phyloP scores from a whole-genome alignment of 2,329 filamentous ascomycete genomes.

The Cladosporium sp. region DNA sequence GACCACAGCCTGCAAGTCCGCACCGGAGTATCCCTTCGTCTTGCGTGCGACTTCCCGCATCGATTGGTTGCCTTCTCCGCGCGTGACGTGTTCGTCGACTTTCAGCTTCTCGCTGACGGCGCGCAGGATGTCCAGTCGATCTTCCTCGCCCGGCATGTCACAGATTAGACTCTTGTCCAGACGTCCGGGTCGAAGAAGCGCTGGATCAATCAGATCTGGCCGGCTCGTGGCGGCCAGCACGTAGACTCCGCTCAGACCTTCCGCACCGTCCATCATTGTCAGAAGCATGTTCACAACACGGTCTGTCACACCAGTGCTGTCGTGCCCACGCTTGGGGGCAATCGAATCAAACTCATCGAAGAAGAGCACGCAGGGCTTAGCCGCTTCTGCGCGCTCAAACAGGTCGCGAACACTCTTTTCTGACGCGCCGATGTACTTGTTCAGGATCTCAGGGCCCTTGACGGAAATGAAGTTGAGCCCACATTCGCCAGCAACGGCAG shows the following conservation, averaged over 20 bases:
- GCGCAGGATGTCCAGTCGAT: conserved; percentile 81
- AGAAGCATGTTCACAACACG: conserved; percentile 96
- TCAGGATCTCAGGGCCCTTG: conserved; percentile 95
- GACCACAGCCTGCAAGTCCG: conserved; percentile 88
- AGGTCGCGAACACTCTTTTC: conserved; percentile 95
- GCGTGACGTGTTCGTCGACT: conserved; percentile 61
- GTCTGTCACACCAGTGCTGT: conserved; percentile 97
- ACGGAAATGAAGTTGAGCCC: conserved; percentile 98
- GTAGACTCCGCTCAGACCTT: conserved; percentile 91
- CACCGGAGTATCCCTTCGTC: conserved; percentile 89
- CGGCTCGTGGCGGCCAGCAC: conserved; percentile 91
- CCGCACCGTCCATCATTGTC: conserved; percentile 98
- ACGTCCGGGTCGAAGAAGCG: conserved; percentile 82
- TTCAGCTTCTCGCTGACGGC: conserved; percentile 80
- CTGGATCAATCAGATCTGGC: conserved; percentile 93
- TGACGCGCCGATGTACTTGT: conserved; percentile 98
- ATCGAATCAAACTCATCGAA: conserved; percentile 99
- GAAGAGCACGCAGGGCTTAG: conserved; percentile 90
- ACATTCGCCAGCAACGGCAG: conserved; percentile 95
- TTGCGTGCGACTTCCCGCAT: conserved; percentile 56
- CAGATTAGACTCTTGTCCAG: conserved; percentile 92
- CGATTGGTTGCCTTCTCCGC: conserved; percentile 26
- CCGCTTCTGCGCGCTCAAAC: conserved; percentile 87
- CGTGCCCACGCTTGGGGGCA: conserved; percentile 93
- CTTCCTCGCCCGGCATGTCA: conserved; percentile 75